These are phyloP conservation scores for Colletotrichum graminicola DNA, from an alignment of 2,329 filamentous ascomycete species.

Conservation along the genomic window DNA sequence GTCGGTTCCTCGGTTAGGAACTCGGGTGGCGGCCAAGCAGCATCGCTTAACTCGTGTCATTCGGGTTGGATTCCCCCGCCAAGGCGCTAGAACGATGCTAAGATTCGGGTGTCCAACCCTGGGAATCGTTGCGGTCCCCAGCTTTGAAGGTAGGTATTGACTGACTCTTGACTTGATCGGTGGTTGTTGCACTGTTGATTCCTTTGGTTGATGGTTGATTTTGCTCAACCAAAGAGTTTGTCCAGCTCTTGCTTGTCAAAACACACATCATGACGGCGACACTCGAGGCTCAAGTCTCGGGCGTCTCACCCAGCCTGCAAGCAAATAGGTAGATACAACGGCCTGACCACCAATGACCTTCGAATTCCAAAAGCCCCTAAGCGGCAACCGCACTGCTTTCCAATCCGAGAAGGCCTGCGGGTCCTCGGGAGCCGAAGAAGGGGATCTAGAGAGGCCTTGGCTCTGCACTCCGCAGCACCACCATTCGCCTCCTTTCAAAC, in stretches of 20 bases:
- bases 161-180: not conserved
- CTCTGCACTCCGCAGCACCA: slow-evolving; percentile 27
- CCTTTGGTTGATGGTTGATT: not conserved
- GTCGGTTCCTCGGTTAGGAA: slow-evolving; percentile 26
- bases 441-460: slow-evolving; percentile 24
- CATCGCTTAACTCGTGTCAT: slow-evolving; percentile 39
- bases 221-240: not conserved
- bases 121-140: slow-evolving; percentile 2
- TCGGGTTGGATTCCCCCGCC: slow-evolving; percentile 26
- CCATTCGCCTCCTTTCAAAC: not conserved
- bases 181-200: not conserved
- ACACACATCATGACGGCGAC: not conserved
- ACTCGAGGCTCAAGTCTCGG: not conserved
- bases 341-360: slow-evolving; percentile 1
- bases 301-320: not conserved
- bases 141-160: not conserved
- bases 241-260: not conserved
- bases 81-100: slow-evolving; percentile 39
- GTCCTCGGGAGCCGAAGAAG: slow-evolving; percentile 26
- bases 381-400: slow-evolving; percentile 31
- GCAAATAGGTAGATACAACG: not conserved
- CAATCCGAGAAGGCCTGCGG: slow-evolving; percentile 28
- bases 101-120: slow-evolving; percentile 1
- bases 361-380: not conserved
- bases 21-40: slow-evolving; percentile 8